Percentiles rank a stretch among this genome's conserved stretches.
Evolutionary conservation across 2,329 filamentous ascomycete species (phyloP).

Genomic region (Ascochyta viciae-villosae): DNA sequence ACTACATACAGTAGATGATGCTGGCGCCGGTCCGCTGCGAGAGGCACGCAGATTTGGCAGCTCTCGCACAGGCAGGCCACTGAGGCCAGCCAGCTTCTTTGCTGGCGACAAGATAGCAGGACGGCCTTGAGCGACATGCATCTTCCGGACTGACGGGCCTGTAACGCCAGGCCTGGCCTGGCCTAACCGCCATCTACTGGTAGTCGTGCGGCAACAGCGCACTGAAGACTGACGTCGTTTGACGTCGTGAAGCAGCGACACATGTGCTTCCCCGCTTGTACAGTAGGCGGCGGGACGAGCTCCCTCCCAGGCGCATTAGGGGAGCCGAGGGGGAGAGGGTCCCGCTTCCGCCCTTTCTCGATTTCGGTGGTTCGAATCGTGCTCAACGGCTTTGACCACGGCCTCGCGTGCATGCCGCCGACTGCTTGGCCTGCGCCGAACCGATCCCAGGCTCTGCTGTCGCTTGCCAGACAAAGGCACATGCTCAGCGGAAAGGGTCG

Average conservation of each 20-base stretch:
- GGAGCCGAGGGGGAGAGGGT: slow-evolving; percentile 9
- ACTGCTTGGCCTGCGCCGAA: slow-evolving; percentile 37
- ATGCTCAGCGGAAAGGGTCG: slow-evolving; percentile 14
- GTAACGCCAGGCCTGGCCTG: neutral
- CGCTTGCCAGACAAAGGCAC: slow-evolving; percentile 34
- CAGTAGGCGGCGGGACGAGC: slow-evolving; percentile 35
- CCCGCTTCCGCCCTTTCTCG: slow-evolving; percentile 15
- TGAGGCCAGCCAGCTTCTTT: no score
- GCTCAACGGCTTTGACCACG: slow-evolving; percentile 25
- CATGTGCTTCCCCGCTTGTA: slow-evolving; percentile 24
- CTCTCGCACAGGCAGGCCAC: neutral
- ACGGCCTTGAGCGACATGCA: neutral
- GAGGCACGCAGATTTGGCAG: slow-evolving; percentile 13
- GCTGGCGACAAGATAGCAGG: slow-evolving; percentile 4
- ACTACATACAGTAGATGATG: slow-evolving; percentile 17
- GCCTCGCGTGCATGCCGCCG: slow-evolving; percentile 43
- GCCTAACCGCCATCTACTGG: neutral
- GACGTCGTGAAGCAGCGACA: slow-evolving; percentile 12
- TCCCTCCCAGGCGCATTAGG: slow-evolving; percentile 24
- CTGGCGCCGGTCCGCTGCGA: slow-evolving; percentile 18
- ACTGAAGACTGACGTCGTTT: slow-evolving; percentile 1
- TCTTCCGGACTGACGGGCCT: slow-evolving; percentile 9
- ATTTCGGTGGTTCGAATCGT: slow-evolving; percentile 33
- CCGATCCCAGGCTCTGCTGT: slow-evolving; percentile 31
- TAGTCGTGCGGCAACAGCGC: neutral